A percentile compares a stretch with the other conserved stretches of the same genome.
These are phyloP conservation scores for Grosmannia clavigera DNA, from an alignment of 2,329 filamentous ascomycete genomes.

Conservation along the genomic window DNA sequence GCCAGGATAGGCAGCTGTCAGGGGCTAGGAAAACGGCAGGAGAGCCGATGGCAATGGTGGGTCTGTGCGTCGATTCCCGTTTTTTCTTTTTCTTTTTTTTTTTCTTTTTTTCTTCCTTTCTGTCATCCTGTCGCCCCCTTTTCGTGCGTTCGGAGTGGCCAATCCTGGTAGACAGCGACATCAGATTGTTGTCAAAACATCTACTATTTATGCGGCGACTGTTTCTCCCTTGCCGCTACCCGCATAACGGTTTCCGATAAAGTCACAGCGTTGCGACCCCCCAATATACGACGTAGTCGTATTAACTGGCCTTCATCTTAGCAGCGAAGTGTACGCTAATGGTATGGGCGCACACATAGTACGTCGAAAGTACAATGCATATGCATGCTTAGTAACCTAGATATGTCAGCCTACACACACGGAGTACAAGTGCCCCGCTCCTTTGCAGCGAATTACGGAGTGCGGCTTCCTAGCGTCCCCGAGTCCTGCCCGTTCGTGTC, in stretches of 20 bases:
- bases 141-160: background rate
- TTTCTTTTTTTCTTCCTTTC: background rate
- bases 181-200: too few relatives aligned
- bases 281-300: too few relatives aligned
- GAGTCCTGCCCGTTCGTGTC: background rate
- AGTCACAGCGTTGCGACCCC: background rate
- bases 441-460: background rate
- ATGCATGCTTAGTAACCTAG: too few relatives aligned
- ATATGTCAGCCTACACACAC: background rate
- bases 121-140: background rate
- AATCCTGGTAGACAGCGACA: too few relatives aligned
- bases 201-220: too few relatives aligned
- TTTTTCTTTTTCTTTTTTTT: background rate
- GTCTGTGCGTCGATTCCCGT: background rate
- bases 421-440: background rate
- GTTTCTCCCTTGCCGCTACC: background rate
- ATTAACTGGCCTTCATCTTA: too few relatives aligned
- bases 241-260: background rate
- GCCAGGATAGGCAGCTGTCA: background rate
- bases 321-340: too few relatives aligned
- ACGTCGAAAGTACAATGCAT: too few relatives aligned
- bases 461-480: background rate
- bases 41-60: background rate
- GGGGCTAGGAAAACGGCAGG: background rate
- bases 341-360: too few relatives aligned